Conservation (phyloP, 345 rosid genomes). For the Garcia nutans region DNA sequence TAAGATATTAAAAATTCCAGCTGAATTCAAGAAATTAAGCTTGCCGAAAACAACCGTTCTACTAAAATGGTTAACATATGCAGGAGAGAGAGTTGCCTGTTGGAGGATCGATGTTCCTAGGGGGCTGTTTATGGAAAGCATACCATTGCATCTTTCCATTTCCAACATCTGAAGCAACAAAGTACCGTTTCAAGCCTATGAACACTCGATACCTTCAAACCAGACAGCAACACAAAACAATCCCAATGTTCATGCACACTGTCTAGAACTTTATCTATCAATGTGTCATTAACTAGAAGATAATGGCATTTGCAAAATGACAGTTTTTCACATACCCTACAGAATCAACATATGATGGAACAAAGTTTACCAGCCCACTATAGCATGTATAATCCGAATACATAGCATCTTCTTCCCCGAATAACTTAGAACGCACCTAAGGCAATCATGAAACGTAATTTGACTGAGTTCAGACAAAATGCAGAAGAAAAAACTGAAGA, state of each 20-base stretch:
- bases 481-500: neutral
- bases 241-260: constrained; percentile 1
- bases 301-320: neutral
- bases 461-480: too few relatives aligned
- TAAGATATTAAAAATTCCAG: neutral
- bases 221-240: constrained; percentile 10
- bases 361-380: constrained; percentile 23
- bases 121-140: constrained; percentile 28
- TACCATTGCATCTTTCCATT: constrained; percentile 34
- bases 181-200: constrained; percentile 30
- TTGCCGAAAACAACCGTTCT: neutral
- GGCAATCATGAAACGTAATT: neutral
- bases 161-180: constrained; percentile 34
- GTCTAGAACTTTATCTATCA: neutral
- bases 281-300: neutral
- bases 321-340: constrained; percentile 11
- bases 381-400: constrained; percentile 29
- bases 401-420: constrained; percentile 24
- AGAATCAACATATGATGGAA: constrained; percentile 18
- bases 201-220: constrained; percentile 30
- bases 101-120: constrained; percentile 7
- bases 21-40: neutral
- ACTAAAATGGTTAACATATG: neutral
- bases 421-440: constrained; percentile 21
- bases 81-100: constrained; percentile 14